A percentile compares a stretch with the other conserved stretches of the same genome.
Conservation (phyloP, 202 grass and related monocot species). For the Panicum hallii region DNA sequence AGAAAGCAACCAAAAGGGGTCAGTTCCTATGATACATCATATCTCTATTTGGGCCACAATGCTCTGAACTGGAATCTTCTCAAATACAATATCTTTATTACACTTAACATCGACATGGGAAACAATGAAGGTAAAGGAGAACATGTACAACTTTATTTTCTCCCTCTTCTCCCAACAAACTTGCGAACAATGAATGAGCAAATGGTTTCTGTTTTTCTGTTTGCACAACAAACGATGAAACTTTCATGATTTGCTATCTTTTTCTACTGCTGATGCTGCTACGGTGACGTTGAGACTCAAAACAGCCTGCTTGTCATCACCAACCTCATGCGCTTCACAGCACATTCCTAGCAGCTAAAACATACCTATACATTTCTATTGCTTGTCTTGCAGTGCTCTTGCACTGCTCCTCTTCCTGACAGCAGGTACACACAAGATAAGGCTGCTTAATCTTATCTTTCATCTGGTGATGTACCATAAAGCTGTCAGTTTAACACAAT, state of each 20-base stretch:
- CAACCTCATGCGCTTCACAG: conserved; percentile 19
- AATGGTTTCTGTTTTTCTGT: neutral
- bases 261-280: conserved; percentile 34
- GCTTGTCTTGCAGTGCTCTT: conserved; percentile 27
- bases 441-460: conserved; percentile 41
- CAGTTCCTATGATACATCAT: neutral
- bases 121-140: conserved; percentile 30
- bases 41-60: conserved; percentile 2
- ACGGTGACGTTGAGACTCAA: conserved; percentile 25
- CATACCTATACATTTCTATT: conserved; percentile 33
- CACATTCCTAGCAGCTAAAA: conserved; percentile 43
- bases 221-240: conserved; percentile 25
- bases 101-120: neutral
- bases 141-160: conserved; percentile 32
- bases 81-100: conserved; percentile 25
- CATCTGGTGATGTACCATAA: conserved; percentile 26
- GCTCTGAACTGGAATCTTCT: conserved; percentile 4
- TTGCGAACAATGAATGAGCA: conserved; percentile 16
- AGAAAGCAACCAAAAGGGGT: conserved; percentile 13
- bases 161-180: conserved; percentile 32
- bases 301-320: conserved; percentile 41
- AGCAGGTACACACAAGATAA: conserved; percentile 45
- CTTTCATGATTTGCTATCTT: neutral
- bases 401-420: conserved; percentile 8
- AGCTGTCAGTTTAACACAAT: neutral